Evolutionary conservation across 768 basidiomycete species (phyloP).

Genomic region (Tephrocybe sp.): DNA sequence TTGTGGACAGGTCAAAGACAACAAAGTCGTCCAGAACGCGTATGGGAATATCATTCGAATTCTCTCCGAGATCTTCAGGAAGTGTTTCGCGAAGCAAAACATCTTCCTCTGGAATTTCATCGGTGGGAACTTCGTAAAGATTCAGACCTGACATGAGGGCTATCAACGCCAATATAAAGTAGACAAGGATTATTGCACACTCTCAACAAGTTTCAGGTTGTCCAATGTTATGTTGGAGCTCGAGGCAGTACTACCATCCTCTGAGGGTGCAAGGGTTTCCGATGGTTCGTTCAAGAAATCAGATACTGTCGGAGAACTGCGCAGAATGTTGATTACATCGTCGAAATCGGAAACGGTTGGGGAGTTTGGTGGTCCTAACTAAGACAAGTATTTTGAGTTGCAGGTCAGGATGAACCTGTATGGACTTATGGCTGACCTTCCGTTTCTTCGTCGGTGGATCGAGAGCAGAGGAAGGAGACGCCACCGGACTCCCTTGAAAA

Average conservation of each 20-base stretch:
- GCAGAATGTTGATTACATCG: too few relatives aligned
- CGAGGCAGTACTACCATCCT: slow-evolving; percentile 6
- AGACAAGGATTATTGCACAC: neutral
- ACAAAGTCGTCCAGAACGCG: slow-evolving; percentile 53
- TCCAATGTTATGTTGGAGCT: slow-evolving; percentile 17
- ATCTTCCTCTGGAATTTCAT: slow-evolving; percentile 38
- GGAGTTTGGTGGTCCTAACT: slow-evolving; percentile 6
- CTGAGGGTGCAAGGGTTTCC: neutral
- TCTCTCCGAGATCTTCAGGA: slow-evolving; percentile 19
- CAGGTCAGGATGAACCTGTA: too few relatives aligned
- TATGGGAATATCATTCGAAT: slow-evolving; percentile 47
- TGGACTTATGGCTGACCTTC: too few relatives aligned
- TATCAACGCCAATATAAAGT: neutral
- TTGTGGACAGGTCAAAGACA: slow-evolving; percentile 42
- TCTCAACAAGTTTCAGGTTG: neutral
- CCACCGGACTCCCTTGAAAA: slow-evolving; percentile 3
- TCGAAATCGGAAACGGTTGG: slow-evolving; percentile 21
- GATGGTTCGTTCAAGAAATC: slow-evolving; percentile 11
- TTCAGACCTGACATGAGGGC: slow-evolving; percentile 2
- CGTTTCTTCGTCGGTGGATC: slow-evolving; percentile 13
- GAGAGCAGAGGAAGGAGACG: neutral
- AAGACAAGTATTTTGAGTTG: neutral
- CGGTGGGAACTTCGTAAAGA: slow-evolving; percentile 17
- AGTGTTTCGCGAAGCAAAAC: slow-evolving; percentile 42
- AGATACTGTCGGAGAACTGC: slow-evolving; percentile 20